Percentiles rank a stretch among this genome's conserved stretches.
Evolutionary conservation across 2,329 filamentous ascomycete genomes (phyloP).

Genomic region (Thielaviopsis ethacetica): DNA sequence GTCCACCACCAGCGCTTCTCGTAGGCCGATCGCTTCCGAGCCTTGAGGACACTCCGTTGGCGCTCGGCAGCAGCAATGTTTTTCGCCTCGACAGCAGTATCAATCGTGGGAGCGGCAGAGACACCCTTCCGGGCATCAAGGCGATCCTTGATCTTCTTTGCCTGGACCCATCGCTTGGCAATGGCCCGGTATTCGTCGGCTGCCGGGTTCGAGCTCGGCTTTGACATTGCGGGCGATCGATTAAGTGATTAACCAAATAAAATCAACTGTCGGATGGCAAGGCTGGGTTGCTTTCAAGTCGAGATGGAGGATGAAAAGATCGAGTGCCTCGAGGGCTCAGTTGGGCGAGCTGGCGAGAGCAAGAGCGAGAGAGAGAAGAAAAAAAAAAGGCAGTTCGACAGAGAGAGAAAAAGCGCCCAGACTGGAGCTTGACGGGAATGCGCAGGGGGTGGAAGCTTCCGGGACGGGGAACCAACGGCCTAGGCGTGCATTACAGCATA

Average conservation of each 20-base stretch:
- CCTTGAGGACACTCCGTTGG: slow-evolving; percentile 5
- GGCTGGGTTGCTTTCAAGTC: not conserved
- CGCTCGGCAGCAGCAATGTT: slow-evolving; percentile 2
- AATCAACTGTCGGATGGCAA: not conserved
- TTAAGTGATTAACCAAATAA: not conserved
- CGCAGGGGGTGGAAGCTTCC: slow-evolving; percentile 11
- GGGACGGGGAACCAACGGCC: not conserved
- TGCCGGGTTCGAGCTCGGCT: not conserved
- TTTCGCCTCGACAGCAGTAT: slow-evolving; percentile 2
- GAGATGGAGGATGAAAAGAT: not conserved
- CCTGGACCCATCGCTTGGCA: slow-evolving; percentile 35
- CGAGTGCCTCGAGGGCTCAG: not conserved
- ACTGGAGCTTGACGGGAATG: slow-evolving; percentile 6
- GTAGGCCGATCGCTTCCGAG: slow-evolving; percentile 19
- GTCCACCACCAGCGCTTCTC: slow-evolving; percentile 40
- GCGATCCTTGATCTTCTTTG: slow-evolving; percentile 31
- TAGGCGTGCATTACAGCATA: slow-evolving; percentile 8
- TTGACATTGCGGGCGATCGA: not conserved
- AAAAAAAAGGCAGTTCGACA: not conserved
- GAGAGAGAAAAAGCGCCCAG: not conserved
- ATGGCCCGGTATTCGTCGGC: slow-evolving; percentile 34
- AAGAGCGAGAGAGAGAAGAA: not conserved
- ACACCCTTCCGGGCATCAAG: slow-evolving; percentile 20
- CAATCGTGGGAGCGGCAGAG: not conserved
- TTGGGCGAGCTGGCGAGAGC: not conserved